Evolutionary conservation across 2,329 filamentous ascomycete species (phyloP).

Genomic region (Botryotinia convoluta): DNA sequence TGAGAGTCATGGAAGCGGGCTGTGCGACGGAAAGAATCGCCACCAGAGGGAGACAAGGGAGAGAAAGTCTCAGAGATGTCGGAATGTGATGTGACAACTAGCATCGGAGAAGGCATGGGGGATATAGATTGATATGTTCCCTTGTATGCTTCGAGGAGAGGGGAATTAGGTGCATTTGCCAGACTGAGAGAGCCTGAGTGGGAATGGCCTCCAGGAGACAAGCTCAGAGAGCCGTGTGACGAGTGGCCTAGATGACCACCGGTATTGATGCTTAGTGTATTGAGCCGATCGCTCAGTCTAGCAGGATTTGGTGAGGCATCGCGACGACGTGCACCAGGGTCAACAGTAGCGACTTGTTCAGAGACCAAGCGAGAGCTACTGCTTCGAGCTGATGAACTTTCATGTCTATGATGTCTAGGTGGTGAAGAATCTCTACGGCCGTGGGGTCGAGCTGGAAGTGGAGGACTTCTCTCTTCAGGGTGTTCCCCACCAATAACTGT

Average conservation of each 20-base stretch:
- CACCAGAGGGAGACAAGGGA: constrained; percentile 50
- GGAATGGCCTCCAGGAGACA: constrained; percentile 1
- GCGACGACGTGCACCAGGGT: constrained; percentile 30
- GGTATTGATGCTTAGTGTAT: constrained; percentile 35
- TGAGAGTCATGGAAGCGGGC: constrained; percentile 81
- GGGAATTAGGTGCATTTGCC: constrained; percentile 68
- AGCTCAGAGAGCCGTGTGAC: constrained; percentile 19
- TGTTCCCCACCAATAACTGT: constrained; percentile 25
- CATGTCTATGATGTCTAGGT: constrained; percentile 12
- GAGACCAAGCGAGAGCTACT: constrained; percentile 24
- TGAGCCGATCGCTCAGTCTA: constrained; percentile 35
- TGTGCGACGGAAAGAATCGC: constrained; percentile 48
- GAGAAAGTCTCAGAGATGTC: constrained; percentile 53
- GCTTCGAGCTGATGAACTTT: constrained; percentile 22
- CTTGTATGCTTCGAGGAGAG: constrained; percentile 85
- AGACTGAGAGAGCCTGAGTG: constrained; percentile 41
- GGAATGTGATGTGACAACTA: constrained; percentile 48
- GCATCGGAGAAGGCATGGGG: constrained; percentile 81
- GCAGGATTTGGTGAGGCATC: constrained; percentile 31
- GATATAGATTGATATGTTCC: constrained; percentile 94
- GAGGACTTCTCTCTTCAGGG: constrained; percentile 22
- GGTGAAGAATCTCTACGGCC: constrained; percentile 15
- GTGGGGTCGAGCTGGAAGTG: constrained; percentile 24
- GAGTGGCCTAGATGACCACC: constrained; percentile 29
- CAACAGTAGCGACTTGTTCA: constrained; percentile 34